These are phyloP conservation scores for Madurella mycetomatis DNA, from an alignment of 2,329 filamentous ascomycete species.

Conservation along the genomic window DNA sequence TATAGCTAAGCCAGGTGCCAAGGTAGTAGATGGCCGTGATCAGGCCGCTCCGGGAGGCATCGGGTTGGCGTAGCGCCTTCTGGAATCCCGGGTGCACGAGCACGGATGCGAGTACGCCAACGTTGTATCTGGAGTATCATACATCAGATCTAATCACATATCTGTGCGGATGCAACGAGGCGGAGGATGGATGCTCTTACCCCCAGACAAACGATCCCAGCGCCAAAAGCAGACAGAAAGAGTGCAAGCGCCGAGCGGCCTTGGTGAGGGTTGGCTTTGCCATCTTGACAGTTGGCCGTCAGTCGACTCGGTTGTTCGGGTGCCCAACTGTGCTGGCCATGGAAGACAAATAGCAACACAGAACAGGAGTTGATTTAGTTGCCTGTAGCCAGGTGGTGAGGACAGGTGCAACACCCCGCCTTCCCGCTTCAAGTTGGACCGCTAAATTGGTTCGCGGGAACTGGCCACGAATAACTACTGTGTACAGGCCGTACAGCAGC, in stretches of 20 bases:
- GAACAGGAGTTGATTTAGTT: not conserved
- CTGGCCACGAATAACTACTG: too few species aligned
- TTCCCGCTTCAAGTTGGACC: too few species aligned
- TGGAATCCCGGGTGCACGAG: conserved; percentile 53
- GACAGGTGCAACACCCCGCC: too few species aligned
- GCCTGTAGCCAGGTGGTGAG: too few species aligned
- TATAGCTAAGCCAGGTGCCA: conserved; percentile 52
- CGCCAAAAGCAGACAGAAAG: conserved; percentile 49
- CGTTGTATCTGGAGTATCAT: conserved; percentile 45
- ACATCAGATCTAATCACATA: too few species aligned
- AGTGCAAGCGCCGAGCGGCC: conserved; percentile 40
- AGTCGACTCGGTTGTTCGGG: not conserved
- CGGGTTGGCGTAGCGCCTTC: conserved; percentile 41
- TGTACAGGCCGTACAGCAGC: too few species aligned
- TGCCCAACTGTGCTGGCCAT: not conserved
- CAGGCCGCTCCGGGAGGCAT: conserved; percentile 43
- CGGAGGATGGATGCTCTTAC: conserved; percentile 30
- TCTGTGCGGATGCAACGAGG: too few species aligned
- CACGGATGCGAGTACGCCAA: conserved; percentile 53
- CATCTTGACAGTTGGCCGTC: not conserved
- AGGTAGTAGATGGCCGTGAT: conserved; percentile 56
- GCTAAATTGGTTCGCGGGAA: too few species aligned
- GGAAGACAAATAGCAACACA: not conserved
- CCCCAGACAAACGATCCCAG: conserved; percentile 55
- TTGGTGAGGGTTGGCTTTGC: conserved; percentile 26